Conservation (phyloP, 352 stramenopile genomes). For the Phytophthora pluvialis region DNA sequence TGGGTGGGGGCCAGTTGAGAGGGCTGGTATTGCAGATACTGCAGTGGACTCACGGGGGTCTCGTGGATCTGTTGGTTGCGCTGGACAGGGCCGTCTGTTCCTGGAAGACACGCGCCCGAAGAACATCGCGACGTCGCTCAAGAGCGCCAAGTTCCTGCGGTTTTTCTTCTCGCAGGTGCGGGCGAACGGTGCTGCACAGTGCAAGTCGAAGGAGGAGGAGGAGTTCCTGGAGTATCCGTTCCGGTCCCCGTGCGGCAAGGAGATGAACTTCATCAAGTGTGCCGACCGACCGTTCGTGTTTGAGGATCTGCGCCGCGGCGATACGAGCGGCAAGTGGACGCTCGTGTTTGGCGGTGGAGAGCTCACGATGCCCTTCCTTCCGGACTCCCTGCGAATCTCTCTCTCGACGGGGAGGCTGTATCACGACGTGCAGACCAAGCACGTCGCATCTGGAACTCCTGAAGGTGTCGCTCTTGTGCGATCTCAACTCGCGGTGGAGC, state of each 20-base stretch:
- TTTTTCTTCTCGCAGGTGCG: constrained; percentile 85
- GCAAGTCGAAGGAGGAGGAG: constrained; percentile 31
- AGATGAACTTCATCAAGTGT: constrained; percentile 91
- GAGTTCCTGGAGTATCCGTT: constrained; percentile 75
- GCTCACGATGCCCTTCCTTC: constrained; percentile 59
- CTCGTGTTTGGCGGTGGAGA: constrained; percentile 68
- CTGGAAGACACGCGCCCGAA: constrained; percentile 83
- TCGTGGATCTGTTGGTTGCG: not conserved
- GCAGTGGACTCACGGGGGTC: not conserved
- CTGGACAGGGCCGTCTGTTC: constrained; percentile 67
- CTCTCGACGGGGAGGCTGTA: constrained; percentile 74
- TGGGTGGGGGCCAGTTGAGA: constrained; percentile 9
- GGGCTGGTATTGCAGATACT: not conserved
- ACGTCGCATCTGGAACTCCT: constrained; percentile 36
- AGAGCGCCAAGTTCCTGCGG: constrained; percentile 80
- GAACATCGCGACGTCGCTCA: constrained; percentile 87
- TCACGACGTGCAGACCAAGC: constrained; percentile 64
- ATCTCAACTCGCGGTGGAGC: constrained; percentile 80
- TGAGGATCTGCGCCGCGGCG: constrained; percentile 53
- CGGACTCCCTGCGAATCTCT: constrained; percentile 65
- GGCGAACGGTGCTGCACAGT: constrained; percentile 35
- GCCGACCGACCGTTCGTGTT: constrained; percentile 82
- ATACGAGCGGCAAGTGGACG: constrained; percentile 34
- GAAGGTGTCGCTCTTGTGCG: constrained; percentile 59
- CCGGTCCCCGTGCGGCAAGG: constrained; percentile 76